Evolutionary conservation across 1,284 basidiomycete genomes (phyloP).

Genomic region (Cryptococcus sp.): DNA sequence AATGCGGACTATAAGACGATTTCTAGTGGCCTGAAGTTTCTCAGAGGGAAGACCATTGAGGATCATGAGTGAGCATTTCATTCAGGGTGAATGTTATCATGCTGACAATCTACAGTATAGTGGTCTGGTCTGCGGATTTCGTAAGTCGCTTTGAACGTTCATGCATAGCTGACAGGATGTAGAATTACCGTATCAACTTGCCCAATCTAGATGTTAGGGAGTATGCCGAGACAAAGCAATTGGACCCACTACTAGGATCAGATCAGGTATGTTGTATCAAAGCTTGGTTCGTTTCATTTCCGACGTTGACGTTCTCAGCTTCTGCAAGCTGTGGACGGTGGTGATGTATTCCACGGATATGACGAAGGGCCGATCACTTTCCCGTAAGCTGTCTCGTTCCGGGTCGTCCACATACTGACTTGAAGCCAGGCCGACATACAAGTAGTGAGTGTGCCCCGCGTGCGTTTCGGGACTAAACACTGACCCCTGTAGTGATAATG

Average conservation of each 20-base stretch:
- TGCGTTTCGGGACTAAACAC: neutral
- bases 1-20: slow-evolving; percentile 93
- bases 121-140: slow-evolving; percentile 90
- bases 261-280: slow-evolving; percentile 64
- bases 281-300: neutral
- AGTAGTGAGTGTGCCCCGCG: slow-evolving; percentile 33
- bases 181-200: slow-evolving; percentile 87
- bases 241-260: slow-evolving; percentile 66
- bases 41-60: slow-evolving; percentile 78
- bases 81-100: neutral
- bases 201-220: slow-evolving; percentile 73
- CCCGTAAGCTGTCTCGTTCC: slow-evolving; percentile 24
- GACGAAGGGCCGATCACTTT: slow-evolving; percentile 85
- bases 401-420: too few species aligned
- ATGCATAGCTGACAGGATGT: neutral
- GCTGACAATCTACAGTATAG: slow-evolving; percentile 32
- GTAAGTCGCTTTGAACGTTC: slow-evolving; percentile 12
- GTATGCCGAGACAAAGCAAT: slow-evolving; percentile 60
- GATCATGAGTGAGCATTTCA: slow-evolving; percentile 71
- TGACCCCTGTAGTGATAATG: slow-evolving; percentile 43
- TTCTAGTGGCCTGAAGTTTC: slow-evolving; percentile 72
- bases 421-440: slow-evolving; percentile 58
- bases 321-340: slow-evolving; percentile 62
- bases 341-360: slow-evolving; percentile 74
- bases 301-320: slow-evolving; percentile 52